Base-by-base conservation (phyloP, 257 asterid genomes). In the Nicotiana obtusifolia region DNA sequence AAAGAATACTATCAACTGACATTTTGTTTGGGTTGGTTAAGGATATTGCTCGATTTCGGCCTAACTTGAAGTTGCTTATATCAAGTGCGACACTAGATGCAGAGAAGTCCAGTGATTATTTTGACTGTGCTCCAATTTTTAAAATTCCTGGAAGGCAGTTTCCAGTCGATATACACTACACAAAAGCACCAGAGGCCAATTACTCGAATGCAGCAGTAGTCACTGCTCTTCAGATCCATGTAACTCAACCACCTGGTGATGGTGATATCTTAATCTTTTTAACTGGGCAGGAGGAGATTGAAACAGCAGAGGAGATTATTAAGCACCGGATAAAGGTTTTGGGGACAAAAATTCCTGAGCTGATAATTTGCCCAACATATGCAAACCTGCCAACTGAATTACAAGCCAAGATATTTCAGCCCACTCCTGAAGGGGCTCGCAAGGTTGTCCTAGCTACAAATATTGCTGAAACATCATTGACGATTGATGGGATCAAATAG, bases 161-260 rank as follows among this genome's bases (percentile, higher is more conserved):
- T 62, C 88, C 79, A 4, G 88, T 82, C 15, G 83, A 85, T 47
- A 85, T 81, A 35, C 56, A 62, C 9, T 84, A 81, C 60, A 67
- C 85, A 1, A 56, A 77, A 53, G 77, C 80, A 11, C 85, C 80
- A 20, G 80, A 76, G 76, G 68, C 80, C 4, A 77, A 84, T 80
- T 84, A 84, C 61, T 76, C 89, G 84, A 93, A 92, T 77, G 93
- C 93, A 59, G 93, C 97, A 28, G 83, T 92, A 26, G 90, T 89
- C n/a, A 89, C 92, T 10, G 90, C 91, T 83, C 92, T 90, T 54
- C 93, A 91, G 69, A 91, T 90, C 79, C 95, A 90, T 81, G 89
- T 86, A 64, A 87, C 88, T 28, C 91, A 91, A 64, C 90, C 93
- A 8, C 90, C 93, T 10, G 93, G 93, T 54, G 93, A 91, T 83